These are phyloP conservation scores for Neoascochyta sp. DNA, from an alignment of 2,329 filamentous ascomycete genomes.

Conservation along the genomic window DNA sequence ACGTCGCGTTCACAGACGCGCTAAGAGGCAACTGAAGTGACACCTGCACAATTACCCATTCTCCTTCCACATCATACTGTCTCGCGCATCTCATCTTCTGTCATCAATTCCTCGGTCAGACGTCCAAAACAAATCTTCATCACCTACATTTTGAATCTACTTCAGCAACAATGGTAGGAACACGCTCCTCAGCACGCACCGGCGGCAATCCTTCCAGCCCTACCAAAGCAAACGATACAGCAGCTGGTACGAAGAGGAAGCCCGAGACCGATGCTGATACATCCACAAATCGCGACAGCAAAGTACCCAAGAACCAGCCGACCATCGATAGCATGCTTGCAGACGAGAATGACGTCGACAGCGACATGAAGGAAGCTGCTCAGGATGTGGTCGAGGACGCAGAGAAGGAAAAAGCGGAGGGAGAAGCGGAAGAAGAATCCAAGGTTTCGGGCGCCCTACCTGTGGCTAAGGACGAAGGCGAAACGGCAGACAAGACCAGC, in stretches of 20 bases:
- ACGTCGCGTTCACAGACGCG: too few relatives aligned
- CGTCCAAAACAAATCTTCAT: not conserved
- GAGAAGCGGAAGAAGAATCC: slow-evolving; percentile 14
- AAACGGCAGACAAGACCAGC: slow-evolving; percentile 2
- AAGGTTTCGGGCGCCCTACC: too few relatives aligned
- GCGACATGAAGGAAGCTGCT: slow-evolving; percentile 6
- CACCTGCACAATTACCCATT: too few relatives aligned
- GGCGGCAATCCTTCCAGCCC: slow-evolving; percentile 16
- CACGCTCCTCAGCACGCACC: slow-evolving; percentile 26
- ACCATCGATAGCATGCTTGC: slow-evolving; percentile 52
- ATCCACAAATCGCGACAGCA: slow-evolving; percentile 44
- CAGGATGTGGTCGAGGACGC: slow-evolving; percentile 5
- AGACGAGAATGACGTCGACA: slow-evolving; percentile 26
- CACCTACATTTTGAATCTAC: slow-evolving; percentile 1
- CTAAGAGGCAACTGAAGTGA: too few relatives aligned
- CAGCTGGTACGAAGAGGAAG: slow-evolving; percentile 41
- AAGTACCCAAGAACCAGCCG: slow-evolving; percentile 47
- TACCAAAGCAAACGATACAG: slow-evolving; percentile 26
- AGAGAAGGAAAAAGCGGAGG: slow-evolving; percentile 2
- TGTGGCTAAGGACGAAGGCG: slow-evolving; percentile 2
- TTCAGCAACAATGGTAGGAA: slow-evolving; percentile 22
- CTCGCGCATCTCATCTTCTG: not conserved
- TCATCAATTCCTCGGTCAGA: too few relatives aligned
- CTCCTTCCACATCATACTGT: too few relatives aligned
- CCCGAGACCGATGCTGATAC: slow-evolving; percentile 32